Percentiles rank a stretch among this genome's conserved stretches.
Conservation (phyloP, 257 asterid genomes). For the Dorcoceras hygrometricum region DNA sequence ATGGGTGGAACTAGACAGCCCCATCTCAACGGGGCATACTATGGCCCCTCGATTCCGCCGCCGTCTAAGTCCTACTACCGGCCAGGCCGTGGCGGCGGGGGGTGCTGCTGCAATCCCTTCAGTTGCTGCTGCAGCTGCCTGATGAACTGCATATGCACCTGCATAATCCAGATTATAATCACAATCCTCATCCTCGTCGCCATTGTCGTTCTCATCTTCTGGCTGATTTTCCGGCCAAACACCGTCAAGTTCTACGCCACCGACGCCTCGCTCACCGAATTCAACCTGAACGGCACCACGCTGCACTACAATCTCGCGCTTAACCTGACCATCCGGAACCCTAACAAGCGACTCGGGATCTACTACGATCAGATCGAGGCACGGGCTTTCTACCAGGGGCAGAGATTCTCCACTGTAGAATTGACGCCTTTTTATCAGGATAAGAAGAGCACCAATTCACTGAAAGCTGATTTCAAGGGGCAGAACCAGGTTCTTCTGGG, state of each 20-base stretch:
- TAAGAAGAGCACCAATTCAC: constrained; percentile 41
- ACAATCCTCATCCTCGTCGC: constrained; percentile 45
- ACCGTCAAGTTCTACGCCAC: constrained; percentile 54
- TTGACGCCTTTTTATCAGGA: constrained; percentile 59
- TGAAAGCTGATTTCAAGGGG: constrained; percentile 45
- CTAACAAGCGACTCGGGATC: constrained; percentile 75
- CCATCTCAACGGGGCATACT: constrained; percentile 73
- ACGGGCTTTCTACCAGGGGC: constrained; percentile 55
- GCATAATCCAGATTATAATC: constrained; percentile 64
- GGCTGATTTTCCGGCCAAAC: constrained; percentile 83
- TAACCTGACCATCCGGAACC: constrained; percentile 67
- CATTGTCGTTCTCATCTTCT: constrained; percentile 33
- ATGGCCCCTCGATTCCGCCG: constrained; percentile 82
- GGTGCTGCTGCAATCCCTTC: constrained; percentile 78
- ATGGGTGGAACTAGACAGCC: not conserved
- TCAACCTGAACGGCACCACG: constrained; percentile 52
- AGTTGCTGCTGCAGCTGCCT: constrained; percentile 70
- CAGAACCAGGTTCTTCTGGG: constrained; percentile 35
- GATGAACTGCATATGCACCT: constrained; percentile 54
- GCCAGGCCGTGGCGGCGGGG: constrained; percentile 48
- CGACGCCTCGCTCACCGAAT: constrained; percentile 57
- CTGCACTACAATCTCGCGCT: constrained; percentile 60
- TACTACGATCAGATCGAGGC: constrained; percentile 82
- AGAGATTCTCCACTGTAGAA: constrained; percentile 30
- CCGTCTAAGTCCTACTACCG: constrained; percentile 55